Evolutionary conservation across 208 protist genomes (phyloP).

Genomic region (Herpetomonas samuelpessoai): DNA sequence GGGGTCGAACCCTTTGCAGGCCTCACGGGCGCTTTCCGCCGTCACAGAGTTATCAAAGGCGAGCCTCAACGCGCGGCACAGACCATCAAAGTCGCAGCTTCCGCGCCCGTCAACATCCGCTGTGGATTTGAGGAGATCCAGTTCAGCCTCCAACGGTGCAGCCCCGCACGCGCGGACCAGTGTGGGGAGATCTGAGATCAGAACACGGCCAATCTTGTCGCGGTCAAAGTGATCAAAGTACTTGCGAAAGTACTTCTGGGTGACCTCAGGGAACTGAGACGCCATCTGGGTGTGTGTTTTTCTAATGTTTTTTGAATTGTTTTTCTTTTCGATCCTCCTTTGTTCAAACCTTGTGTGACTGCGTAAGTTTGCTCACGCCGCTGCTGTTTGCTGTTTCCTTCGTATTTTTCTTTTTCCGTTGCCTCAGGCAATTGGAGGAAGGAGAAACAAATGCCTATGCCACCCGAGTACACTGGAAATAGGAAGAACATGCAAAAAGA

Average conservation of each 20-base stretch:
- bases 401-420: no score
- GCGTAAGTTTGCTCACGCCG: no score
- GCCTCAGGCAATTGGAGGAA: no score
- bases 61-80: constrained; percentile 65
- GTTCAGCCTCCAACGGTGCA: constrained; percentile 57
- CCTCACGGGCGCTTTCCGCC: constrained; percentile 81
- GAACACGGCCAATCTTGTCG: constrained; percentile 76
- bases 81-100: constrained; percentile 70
- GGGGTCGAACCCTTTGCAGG: constrained; percentile 94
- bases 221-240: constrained; percentile 75
- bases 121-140: constrained; percentile 42
- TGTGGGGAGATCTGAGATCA: constrained; percentile 41
- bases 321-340: no score
- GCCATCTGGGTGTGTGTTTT: no score
- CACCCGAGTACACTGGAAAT: no score
- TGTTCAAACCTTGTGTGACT: no score
- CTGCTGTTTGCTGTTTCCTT: no score
- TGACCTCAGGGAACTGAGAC: constrained; percentile 36
- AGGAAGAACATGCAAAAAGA: no score
- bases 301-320: no score
- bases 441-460: no score
- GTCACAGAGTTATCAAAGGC: constrained; percentile 53
- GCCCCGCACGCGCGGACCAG: constrained; percentile 76
- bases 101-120: constrained; percentile 68
- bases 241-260: constrained; percentile 52